Evolutionary conservation across 805 yeast genomes (phyloP).

Genomic region (Hanseniaspora thailandica): DNA sequence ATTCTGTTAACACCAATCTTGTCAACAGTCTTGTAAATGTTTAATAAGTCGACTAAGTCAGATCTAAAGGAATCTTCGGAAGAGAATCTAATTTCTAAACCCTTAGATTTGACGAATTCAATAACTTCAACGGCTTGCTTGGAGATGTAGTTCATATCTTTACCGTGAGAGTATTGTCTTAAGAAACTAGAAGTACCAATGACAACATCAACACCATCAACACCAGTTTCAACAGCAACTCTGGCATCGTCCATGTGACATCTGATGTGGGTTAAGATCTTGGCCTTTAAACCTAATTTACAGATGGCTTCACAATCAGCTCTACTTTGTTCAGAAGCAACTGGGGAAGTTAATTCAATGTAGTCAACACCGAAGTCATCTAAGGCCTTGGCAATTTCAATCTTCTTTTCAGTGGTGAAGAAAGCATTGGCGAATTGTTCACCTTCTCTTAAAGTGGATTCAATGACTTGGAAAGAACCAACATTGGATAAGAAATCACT

Average conservation of each 20-base stretch:
- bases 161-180: conserved; percentile 92
- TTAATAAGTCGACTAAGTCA: conserved; percentile 85
- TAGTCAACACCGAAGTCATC: conserved; percentile 98
- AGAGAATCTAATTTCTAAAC: conserved; percentile 91
- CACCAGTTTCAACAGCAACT: conserved; percentile 96
- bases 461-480: conserved; percentile 77
- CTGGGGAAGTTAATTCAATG: conserved; percentile 94
- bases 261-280: conserved; percentile 90
- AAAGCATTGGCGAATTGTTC: conserved; percentile 98
- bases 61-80: conserved; percentile 97
- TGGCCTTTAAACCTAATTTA: conserved; percentile 89
- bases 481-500: conserved; percentile 86
- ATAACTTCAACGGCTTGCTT: conserved; percentile 92
- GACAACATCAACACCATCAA: conserved; percentile 97
- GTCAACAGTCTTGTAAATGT: conserved; percentile 92
- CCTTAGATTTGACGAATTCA: conserved; percentile 92
- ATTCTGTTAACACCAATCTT: conserved; percentile 97
- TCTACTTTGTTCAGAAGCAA: conserved; percentile 89
- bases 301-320: conserved; percentile 95
- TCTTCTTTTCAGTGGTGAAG: conserved; percentile 85
- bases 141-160: conserved; percentile 96
- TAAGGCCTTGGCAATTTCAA: conserved; percentile 90
- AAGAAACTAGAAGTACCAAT: conserved; percentile 94
- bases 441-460: conserved; percentile 94
- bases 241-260: conserved; percentile 99